Conservation (phyloP, 2,329 filamentous ascomycete species). For the Cylindrodendrum hubeiense region DNA sequence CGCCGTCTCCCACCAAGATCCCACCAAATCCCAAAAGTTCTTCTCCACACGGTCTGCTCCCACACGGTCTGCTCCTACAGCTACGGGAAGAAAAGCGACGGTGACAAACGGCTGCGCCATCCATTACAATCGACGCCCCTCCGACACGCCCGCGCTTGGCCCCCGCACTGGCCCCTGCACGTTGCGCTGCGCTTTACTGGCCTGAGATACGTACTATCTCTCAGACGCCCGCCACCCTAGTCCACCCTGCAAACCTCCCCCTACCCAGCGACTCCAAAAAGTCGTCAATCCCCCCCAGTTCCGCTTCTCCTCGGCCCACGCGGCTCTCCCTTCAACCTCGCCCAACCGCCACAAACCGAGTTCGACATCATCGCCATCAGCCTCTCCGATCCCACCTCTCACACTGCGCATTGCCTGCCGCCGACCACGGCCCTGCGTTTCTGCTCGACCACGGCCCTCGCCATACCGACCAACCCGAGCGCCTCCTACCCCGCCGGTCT, state of each 20-base stretch:
- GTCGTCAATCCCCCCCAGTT: constrained; percentile 36
- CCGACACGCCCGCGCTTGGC: neutral
- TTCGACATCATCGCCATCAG: constrained; percentile 20
- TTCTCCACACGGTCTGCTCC: too few relatives aligned
- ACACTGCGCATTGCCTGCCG: constrained; percentile 12
- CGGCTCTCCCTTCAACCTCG: constrained; percentile 41
- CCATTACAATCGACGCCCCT: constrained; percentile 2
- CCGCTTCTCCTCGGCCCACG: constrained; percentile 44
- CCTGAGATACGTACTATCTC: constrained; percentile 8
- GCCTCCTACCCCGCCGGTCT: constrained; percentile 20
- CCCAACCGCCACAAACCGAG: constrained; percentile 51
- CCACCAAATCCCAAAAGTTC: neutral
- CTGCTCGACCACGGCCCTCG: constrained; percentile 16
- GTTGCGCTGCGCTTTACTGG: neutral
- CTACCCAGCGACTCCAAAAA: constrained; percentile 43
- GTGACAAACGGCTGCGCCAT: neutral
- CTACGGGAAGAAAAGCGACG: neutral
- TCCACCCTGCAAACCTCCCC: constrained; percentile 25
- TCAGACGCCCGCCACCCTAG: constrained; percentile 18
- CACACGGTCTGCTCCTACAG: neutral
- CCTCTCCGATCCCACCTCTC: constrained; percentile 26
- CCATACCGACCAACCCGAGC: constrained; percentile 9
- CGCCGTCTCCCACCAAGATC: neutral
- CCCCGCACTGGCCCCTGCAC: constrained; percentile 1
- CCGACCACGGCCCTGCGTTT: constrained; percentile 21